Conservation (phyloP, 495 filamentous ascomycete genomes). For the Lophiostoma macrostomum region DNA sequence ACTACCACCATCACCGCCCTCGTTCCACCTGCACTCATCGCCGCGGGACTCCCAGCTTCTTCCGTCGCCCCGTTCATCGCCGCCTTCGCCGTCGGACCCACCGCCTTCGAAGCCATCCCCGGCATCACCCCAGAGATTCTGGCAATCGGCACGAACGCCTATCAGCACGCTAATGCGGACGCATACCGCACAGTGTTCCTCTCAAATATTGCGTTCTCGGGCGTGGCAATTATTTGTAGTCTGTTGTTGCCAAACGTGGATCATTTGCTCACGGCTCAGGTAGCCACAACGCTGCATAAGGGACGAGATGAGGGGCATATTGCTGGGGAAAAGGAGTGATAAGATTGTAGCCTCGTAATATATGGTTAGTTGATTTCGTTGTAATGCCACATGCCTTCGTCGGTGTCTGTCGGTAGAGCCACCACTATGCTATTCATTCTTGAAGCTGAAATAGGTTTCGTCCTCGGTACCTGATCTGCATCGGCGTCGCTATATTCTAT, state of each 20-base stretch:
- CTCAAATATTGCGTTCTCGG: slow-evolving; percentile 29
- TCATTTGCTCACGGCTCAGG: slow-evolving; percentile 8
- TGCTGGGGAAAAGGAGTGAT: no score
- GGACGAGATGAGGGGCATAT: slow-evolving; percentile 10
- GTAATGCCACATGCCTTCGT: no score
- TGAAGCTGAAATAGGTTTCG: no score
- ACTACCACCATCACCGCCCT: slow-evolving; percentile 10
- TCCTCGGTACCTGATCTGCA: no score
- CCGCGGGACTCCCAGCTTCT: slow-evolving; percentile 24
- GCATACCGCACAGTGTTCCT: slow-evolving; percentile 32
- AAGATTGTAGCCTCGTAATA: no score
- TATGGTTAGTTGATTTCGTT: no score
- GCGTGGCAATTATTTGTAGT: slow-evolving; percentile 24
- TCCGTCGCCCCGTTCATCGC: slow-evolving; percentile 21
- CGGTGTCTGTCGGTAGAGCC: no score
- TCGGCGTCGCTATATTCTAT: no score
- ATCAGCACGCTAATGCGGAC: slow-evolving; percentile 27
- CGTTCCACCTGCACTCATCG: slow-evolving; percentile 11
- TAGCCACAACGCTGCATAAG: slow-evolving; percentile 25
- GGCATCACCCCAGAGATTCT: slow-evolving; percentile 23
- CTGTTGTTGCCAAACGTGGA: slow-evolving; percentile 27
- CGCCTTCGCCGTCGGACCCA: slow-evolving; percentile 18
- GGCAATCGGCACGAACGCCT: slow-evolving; percentile 18
- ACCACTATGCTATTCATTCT: no score
- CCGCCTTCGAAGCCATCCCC: slow-evolving; percentile 15